These are phyloP conservation scores for Cryphonectria radicalis DNA, from an alignment of 2,329 filamentous ascomycete species.

Conservation along the genomic window DNA sequence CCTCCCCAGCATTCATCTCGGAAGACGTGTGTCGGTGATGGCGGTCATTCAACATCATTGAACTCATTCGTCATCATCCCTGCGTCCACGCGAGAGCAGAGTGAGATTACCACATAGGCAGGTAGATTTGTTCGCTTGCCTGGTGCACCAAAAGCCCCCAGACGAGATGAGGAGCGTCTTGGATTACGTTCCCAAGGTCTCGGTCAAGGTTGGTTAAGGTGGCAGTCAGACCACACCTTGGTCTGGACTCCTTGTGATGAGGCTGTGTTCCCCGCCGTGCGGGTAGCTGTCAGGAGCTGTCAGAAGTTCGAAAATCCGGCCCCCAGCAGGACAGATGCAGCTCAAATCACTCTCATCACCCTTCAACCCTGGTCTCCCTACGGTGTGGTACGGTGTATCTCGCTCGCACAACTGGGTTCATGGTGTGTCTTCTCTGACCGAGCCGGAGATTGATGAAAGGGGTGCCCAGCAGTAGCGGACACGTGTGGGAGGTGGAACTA, in stretches of 20 bases:
- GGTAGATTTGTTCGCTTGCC: neutral
- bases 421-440: neutral
- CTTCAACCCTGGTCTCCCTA: neutral
- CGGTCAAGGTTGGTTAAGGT: neutral
- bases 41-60: neutral
- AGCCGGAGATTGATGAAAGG: neutral
- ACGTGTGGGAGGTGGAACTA: constrained; percentile 2
- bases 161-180: neutral
- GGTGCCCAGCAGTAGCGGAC: neutral
- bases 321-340: neutral
- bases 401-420: neutral
- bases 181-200: neutral
- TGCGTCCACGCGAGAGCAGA: constrained; percentile 9
- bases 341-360: neutral
- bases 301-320: neutral
- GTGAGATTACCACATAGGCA: neutral
- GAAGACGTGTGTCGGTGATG: neutral
- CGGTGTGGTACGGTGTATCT: neutral
- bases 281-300: constrained; percentile 18
- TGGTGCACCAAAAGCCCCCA: too few relatives aligned
- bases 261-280: constrained; percentile 4
- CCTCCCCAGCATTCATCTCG: neutral
- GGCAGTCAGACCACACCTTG: constrained; percentile 1
- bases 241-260: neutral
- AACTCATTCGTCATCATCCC: constrained; percentile 2